phyloP scores from a whole-genome alignment of 83 land plant species.

The Thuja plicata region DNA sequence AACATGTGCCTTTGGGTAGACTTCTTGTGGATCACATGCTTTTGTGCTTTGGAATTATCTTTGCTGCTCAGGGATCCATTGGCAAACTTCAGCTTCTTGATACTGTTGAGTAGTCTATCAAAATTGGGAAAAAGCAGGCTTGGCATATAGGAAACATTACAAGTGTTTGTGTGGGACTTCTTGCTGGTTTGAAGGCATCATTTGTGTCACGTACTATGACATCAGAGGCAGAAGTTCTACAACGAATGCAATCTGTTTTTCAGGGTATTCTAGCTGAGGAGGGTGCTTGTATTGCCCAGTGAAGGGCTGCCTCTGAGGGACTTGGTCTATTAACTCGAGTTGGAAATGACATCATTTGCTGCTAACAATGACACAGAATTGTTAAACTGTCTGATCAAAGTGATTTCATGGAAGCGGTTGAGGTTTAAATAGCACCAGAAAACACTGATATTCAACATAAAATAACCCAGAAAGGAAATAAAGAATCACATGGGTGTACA shows the following conservation, averaged over 20 bases:
- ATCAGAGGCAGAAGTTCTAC: conserved; percentile 41
- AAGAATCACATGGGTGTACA: no score
- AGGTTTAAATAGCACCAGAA: no score
- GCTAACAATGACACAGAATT: no score
- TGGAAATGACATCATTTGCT: conserved; percentile 87
- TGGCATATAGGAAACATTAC: conserved; percentile 71
- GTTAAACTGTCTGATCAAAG: no score
- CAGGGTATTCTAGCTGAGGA: conserved; percentile 87
- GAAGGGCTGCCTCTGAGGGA: conserved; percentile 93
- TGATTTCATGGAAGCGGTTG: no score
- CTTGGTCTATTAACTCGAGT: conserved; percentile 92
- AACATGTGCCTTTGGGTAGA: conserved; percentile 83
- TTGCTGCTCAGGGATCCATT: conserved; percentile 76
- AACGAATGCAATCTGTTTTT: conserved; percentile 50
- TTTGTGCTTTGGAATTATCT: conserved; percentile 76
- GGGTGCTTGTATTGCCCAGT: conserved; percentile 68
- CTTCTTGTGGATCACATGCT: conserved; percentile 92
- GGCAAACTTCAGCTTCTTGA: conserved; percentile 76
- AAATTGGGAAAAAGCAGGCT: conserved; percentile 74
- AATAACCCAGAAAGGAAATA: no score
- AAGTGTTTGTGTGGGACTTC: conserved; percentile 94
- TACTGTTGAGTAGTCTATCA: conserved; percentile 69
- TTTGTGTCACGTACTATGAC: conserved; percentile 38
- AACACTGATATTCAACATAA: no score
- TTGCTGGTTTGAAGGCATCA: conserved; percentile 79